These are phyloP conservation scores for Gossypium lobatum DNA, from an alignment of 441 rosid species.

Conservation along the genomic window DNA sequence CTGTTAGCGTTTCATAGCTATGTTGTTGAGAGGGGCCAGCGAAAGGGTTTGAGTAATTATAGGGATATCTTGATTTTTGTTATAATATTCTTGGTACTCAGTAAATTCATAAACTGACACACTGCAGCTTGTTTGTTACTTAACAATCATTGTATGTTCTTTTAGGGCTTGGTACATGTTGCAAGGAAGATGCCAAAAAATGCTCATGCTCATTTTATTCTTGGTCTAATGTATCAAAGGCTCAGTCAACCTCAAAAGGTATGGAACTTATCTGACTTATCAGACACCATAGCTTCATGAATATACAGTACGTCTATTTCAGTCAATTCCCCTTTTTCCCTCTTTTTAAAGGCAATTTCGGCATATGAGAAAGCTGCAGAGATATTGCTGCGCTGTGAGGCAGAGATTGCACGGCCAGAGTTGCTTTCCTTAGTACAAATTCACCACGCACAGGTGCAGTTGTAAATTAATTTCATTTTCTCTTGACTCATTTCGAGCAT, in stretches of 20 bases:
- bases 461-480: constrained; percentile 3
- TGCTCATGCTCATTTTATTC: constrained; percentile 92
- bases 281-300: not conserved
- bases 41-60: not conserved
- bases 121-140: not conserved
- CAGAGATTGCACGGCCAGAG: constrained; percentile 81
- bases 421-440: constrained; percentile 83
- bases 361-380: constrained; percentile 89
- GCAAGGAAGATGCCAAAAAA: constrained; percentile 96
- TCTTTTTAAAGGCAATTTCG: constrained; percentile 58
- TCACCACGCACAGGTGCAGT: constrained; percentile 91
- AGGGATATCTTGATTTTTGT: not conserved
- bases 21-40: not conserved
- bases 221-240: constrained; percentile 90
- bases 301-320: not conserved
- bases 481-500: not conserved
- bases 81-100: not conserved
- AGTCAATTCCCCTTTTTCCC: not conserved
- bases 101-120: not conserved
- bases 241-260: constrained; percentile 88
- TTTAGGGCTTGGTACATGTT: constrained; percentile 83
- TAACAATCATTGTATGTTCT: constrained; percentile 14
- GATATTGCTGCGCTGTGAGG: constrained; percentile 68
- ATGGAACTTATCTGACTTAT: constrained; percentile 1
- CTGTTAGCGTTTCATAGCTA: not conserved